phyloP scores from a whole-genome alignment of 2,329 filamentous ascomycete species.

The Fusarium protoensiforme region DNA sequence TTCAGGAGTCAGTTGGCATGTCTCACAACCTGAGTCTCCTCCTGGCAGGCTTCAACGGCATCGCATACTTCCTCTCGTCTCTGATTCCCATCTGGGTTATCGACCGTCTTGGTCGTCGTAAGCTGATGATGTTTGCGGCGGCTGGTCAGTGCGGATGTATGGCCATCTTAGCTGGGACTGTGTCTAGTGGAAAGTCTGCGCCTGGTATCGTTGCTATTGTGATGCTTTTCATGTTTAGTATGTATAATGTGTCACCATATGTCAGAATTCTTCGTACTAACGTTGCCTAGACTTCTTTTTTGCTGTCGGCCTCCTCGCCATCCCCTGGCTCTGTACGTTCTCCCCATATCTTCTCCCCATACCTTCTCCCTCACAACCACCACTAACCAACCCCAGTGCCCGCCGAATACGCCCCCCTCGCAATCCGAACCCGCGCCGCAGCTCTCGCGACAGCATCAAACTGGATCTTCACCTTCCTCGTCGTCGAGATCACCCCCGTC shows the following conservation, averaged over 20 bases:
- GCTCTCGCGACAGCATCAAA: constrained; percentile 53
- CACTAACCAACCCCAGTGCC: constrained; percentile 44
- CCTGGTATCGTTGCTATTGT: constrained; percentile 56
- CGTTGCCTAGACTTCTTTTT: constrained; percentile 50
- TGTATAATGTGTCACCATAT: background rate
- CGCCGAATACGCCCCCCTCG: constrained; percentile 56
- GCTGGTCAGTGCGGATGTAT: constrained; percentile 54
- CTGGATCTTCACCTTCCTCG: constrained; percentile 51
- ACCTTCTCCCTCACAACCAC: background rate
- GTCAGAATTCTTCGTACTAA: background rate
- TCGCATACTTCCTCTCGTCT: constrained; percentile 49
- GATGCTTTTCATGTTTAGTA: constrained; percentile 56
- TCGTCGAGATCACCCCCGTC: constrained; percentile 53
- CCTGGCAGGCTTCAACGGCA: constrained; percentile 62
- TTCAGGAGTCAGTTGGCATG: constrained; percentile 57
- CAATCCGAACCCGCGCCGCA: constrained; percentile 52
- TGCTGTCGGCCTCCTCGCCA: constrained; percentile 53
- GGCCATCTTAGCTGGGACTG: constrained; percentile 57
- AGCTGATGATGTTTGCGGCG: constrained; percentile 65
- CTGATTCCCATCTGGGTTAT: constrained; percentile 49
- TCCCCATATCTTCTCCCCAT: accelerated
- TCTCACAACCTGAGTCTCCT: constrained; percentile 59
- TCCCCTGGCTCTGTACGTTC: constrained; percentile 49
- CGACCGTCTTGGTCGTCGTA: constrained; percentile 62
- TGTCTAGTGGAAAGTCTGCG: constrained; percentile 50